Base-by-base conservation (phyloP, 1,139 yeast species). In the Geotrichum restrictum region DNA sequence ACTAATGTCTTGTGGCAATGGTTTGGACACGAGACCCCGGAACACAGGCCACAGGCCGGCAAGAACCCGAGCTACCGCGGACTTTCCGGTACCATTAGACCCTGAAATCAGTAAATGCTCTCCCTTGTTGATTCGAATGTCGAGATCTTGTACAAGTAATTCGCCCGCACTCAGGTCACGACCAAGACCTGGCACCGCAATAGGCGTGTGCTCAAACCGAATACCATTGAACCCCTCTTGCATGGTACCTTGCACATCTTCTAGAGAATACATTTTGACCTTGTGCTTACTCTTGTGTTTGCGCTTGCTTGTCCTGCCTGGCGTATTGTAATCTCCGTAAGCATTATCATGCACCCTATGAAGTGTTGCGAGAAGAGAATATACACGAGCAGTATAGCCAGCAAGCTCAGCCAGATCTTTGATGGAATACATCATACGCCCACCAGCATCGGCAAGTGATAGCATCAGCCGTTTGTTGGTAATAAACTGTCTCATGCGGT, bases 11-110 rank as follows among this genome's bases (percentile, higher is more conserved):
- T 78, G 79, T 53, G 83, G 85, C 51, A 78, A 74, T 10, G 96
- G 96, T 63, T 84, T 85, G 8, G 95, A 86, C 45, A 91, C 73
- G 55, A 89, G 76, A 0, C 97, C 97, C 22, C 77, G 67, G 69
- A 87, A 91, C 33, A 88, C 78, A 18, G 98, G 97, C 97, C 97
- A 91, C 56, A 91, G 74, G 21, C 94, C 96, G 2, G 95, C 93
- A 57, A 89, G 75, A 2, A 91, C 79, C 58, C 97, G 76, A 45
- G 91, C 83, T 61, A 91, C 85, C 0, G 96, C 83, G 1, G 95
- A 85, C 66, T 91, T 91, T 54, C 98, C 98, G 60, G 86, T 79
- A 16, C 97, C 96, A 63, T 89, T 91, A 45, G 93, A 77, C 11
- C 97, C 97, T 57, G 89, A 75, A 42, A 91, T 83, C 58, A 91